phyloP scores from a whole-genome alignment of 2,329 filamentous ascomycete genomes.

The Epichloe amarillans region DNA sequence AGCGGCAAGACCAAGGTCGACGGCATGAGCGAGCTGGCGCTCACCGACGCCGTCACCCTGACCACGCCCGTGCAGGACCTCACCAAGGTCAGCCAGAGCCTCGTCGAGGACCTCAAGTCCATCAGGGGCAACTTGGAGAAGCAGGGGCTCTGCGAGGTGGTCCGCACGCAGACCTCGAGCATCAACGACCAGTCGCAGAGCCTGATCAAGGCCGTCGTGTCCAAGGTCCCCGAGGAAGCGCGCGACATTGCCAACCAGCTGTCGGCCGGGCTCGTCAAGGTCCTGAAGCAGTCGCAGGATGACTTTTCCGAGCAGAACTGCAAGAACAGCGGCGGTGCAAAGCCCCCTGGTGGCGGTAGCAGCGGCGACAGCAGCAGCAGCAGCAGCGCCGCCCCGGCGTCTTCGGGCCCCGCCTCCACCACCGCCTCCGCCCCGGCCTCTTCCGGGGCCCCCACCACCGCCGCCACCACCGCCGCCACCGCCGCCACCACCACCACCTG shows the following conservation, averaged over 20 bases:
- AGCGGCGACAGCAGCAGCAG: too few relatives aligned
- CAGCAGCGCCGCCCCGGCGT: not conserved
- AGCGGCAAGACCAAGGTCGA: constrained; percentile 8
- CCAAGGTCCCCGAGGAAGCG: constrained; percentile 15
- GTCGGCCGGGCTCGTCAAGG: constrained; percentile 10
- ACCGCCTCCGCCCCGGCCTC: not conserved
- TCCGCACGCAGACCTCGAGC: constrained; percentile 11
- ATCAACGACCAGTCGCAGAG: constrained; percentile 12
- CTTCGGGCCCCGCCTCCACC: not conserved
- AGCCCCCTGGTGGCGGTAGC: not conserved
- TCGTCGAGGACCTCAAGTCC: constrained; percentile 12
- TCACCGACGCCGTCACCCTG: constrained; percentile 8
- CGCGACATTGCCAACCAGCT: constrained; percentile 16
- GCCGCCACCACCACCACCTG: not conserved
- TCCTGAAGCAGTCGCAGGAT: constrained; percentile 10
- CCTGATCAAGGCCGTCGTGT: constrained; percentile 17
- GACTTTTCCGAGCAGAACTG: constrained; percentile 16
- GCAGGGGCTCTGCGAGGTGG: constrained; percentile 14
- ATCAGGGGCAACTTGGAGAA: constrained; percentile 14
- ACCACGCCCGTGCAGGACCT: constrained; percentile 9
- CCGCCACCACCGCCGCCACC: not conserved
- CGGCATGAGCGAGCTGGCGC: constrained; percentile 1
- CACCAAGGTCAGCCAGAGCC: constrained; percentile 11
- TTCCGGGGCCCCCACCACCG: too few relatives aligned
- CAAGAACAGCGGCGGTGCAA: constrained; percentile 8